Base-by-base conservation (phyloP, 441 rosid genomes). In the Theobroma grandiflorum region DNA sequence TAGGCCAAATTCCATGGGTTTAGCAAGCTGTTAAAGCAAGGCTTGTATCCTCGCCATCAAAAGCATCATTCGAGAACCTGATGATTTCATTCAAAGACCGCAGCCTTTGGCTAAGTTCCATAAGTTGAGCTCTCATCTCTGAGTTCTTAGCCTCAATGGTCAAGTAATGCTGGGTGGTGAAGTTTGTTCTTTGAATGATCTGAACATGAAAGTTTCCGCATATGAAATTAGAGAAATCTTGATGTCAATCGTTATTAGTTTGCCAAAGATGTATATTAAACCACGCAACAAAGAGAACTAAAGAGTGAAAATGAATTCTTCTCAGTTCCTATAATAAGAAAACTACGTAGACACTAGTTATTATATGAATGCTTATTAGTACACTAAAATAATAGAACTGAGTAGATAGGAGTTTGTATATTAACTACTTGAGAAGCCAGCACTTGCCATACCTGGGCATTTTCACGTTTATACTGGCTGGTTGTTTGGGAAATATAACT, bases 61-160 rank as follows among this genome's bases (percentile, higher is more conserved):
- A 68, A 16, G 16, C 37, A 37, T 0, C 4, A 0, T 37, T 83
- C 82, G 90, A 69, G 83, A 88, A 85, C 12, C 37, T 58, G 65
- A 91, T 75, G 47, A 95, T 94, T 67, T 90, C 98, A 78, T 91
- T 84, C 77, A 95, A 73, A 2, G 94, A 90, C 31, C 82, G 78
- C 55, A 95, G 78, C 63, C 96, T 87, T 47, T 90, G 87, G 76
- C 75, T 80, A 18, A 95, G 98, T 81, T 94, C 97, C 22, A 79
- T 47, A 16, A 83, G 55, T 81, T 92, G 94, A 83, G 94, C 98
- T 79, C 89, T 89, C 38, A 92, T 86, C 1, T 91, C 82, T 0
- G 92, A 88, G 87, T 92, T 95, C 52, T 92, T 94, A 7, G 96
- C 81, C 70, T 93, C 94, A 26, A 93, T 52, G 16, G 55, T 70